Conservation (phyloP, 805 yeast species). For the Cyberlindnera galapagoensis region DNA sequence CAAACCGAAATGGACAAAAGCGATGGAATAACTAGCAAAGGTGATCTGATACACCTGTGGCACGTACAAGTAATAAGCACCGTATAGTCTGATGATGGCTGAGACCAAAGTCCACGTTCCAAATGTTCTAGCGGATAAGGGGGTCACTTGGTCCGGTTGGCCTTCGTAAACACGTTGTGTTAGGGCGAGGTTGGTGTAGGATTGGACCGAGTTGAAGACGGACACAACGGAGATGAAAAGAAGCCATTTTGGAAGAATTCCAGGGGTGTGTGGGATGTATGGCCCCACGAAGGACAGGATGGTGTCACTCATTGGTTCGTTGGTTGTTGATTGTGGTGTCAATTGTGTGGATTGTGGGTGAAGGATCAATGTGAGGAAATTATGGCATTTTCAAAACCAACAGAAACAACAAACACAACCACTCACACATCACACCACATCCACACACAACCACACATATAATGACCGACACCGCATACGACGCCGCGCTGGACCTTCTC, state of each 20-base stretch:
- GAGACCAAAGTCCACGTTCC: constrained; percentile 97
- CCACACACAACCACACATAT: not conserved
- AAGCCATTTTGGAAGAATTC: constrained; percentile 70
- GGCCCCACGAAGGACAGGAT: constrained; percentile 30
- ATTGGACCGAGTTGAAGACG: constrained; percentile 81
- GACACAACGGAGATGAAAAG: constrained; percentile 85
- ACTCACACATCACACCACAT: not conserved
- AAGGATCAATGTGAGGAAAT: no score
- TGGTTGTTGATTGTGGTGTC: not conserved
- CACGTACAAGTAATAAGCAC: constrained; percentile 69
- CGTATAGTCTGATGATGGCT: constrained; percentile 77
- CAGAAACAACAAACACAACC: not conserved
- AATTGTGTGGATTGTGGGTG: not conserved
- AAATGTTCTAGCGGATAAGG: constrained; percentile 87
- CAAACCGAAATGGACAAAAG: constrained; percentile 72
- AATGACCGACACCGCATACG: constrained; percentile 33
- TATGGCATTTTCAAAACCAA: not conserved
- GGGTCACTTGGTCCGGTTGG: constrained; percentile 53
- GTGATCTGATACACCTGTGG: constrained; percentile 73
- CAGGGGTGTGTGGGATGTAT: constrained; percentile 38
- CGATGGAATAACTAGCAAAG: constrained; percentile 74
- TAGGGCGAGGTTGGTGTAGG: constrained; percentile 67
- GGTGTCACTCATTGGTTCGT: constrained; percentile 21
- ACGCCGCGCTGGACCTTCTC: constrained; percentile 72
- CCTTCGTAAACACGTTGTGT: constrained; percentile 75